Percentiles rank a stretch among this genome's conserved stretches.
Conservation (phyloP, 2,329 filamentous ascomycete species). For the Cladosporium sp. region DNA sequence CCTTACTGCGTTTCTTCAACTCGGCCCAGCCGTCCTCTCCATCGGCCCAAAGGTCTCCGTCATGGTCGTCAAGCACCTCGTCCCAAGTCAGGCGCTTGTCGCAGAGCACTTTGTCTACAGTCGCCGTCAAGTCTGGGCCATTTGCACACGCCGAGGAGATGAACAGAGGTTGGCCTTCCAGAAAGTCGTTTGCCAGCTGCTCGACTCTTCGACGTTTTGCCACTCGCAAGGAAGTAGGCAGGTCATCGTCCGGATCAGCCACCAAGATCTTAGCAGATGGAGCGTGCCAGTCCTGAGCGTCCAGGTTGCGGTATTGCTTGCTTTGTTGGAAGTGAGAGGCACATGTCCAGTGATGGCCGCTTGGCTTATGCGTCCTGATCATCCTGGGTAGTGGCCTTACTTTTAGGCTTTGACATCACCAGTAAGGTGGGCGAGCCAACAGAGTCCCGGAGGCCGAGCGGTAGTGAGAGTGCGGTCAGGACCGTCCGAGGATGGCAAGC, state of each 20-base stretch:
- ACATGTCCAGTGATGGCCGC: slow-evolving; percentile 35
- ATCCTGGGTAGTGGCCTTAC: slow-evolving; percentile 22
- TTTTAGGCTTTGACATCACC: neutral
- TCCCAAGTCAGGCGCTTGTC: slow-evolving; percentile 18
- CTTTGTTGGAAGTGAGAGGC: slow-evolving; percentile 36
- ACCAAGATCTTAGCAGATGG: slow-evolving; percentile 49
- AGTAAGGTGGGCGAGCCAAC: neutral
- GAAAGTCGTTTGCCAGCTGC: slow-evolving; percentile 59
- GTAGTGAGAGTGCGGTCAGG: neutral
- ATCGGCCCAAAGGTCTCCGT: slow-evolving; percentile 22
- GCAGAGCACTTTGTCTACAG: slow-evolving; percentile 27
- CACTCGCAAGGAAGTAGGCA: slow-evolving; percentile 51
- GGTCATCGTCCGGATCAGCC: slow-evolving; percentile 60
- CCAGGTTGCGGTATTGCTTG: slow-evolving; percentile 32
- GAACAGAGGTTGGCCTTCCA: slow-evolving; percentile 58
- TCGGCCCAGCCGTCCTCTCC: slow-evolving; percentile 26
- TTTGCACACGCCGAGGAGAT: slow-evolving; percentile 57
- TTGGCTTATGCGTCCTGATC: slow-evolving; percentile 35
- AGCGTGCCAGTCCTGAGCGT: slow-evolving; percentile 28
- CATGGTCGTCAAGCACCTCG: slow-evolving; percentile 13
- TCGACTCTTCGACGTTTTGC: slow-evolving; percentile 62
- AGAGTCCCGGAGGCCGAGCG: neutral
- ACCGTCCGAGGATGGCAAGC: neutral
- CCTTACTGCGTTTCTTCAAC: slow-evolving; percentile 13
- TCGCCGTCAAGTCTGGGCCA: slow-evolving; percentile 25